Evolutionary conservation across 352 stramenopile species (phyloP).

Genomic region (Phytophthora agathidicida): DNA sequence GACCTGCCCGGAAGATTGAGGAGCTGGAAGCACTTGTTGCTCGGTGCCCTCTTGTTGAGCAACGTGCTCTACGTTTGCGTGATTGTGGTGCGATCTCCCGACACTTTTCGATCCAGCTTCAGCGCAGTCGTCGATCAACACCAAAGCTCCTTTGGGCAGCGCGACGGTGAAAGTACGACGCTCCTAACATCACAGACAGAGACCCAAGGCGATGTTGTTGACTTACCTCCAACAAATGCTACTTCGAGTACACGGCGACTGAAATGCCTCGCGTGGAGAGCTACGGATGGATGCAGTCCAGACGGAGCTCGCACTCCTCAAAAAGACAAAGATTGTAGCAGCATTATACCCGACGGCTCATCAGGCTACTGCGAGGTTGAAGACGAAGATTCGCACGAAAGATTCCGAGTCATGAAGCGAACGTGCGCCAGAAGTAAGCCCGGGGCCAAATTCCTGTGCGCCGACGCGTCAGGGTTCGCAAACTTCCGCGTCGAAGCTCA

Average conservation of each 20-base stretch:
- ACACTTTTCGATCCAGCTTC: constrained; percentile 1
- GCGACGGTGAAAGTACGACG: background rate
- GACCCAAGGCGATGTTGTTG: too few species aligned
- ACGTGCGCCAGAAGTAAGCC: constrained; percentile 48
- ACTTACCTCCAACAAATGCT: background rate
- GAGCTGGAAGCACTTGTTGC: constrained; percentile 10
- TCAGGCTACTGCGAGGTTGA: constrained; percentile 70
- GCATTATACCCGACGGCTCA: constrained; percentile 32
- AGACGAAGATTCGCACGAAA: constrained; percentile 50
- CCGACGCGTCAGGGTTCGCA: constrained; percentile 53
- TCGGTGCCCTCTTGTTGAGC: background rate
- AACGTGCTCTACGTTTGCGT: constrained; percentile 12
- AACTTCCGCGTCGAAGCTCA: constrained; percentile 46
- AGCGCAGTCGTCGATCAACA: background rate
- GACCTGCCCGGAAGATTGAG: background rate
- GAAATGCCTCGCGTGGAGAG: constrained; percentile 66
- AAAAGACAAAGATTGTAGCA: constrained; percentile 47
- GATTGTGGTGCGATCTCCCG: constrained; percentile 3
- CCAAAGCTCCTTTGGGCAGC: background rate
- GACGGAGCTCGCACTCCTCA: constrained; percentile 41
- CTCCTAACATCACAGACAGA: too few species aligned
- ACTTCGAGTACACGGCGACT: constrained; percentile 10
- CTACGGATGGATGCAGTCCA: constrained; percentile 47
- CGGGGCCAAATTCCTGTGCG: constrained; percentile 47
- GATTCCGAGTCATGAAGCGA: constrained; percentile 68